Conservation (phyloP, 2,329 filamentous ascomycete genomes). For the Phaeosphaeriaceae sp. region DNA sequence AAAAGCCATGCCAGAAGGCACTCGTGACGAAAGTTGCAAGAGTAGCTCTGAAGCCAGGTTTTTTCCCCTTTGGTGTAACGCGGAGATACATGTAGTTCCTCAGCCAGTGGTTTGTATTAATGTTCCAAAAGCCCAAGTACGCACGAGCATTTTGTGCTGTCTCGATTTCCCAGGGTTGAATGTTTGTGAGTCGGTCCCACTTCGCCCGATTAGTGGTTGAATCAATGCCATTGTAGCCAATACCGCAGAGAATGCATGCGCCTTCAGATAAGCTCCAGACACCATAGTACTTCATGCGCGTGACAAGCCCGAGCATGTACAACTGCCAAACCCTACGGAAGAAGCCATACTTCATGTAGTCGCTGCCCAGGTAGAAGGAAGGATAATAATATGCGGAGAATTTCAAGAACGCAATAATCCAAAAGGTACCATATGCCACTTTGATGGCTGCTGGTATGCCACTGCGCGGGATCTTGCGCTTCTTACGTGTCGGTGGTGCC, state of each 20-base stretch:
- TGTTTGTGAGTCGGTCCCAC: slow-evolving; percentile 91
- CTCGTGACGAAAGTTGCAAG: slow-evolving; percentile 93
- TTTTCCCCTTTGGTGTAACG: slow-evolving; percentile 93
- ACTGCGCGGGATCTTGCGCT: slow-evolving; percentile 90
- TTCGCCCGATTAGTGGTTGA: slow-evolving; percentile 81
- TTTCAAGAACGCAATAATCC: slow-evolving; percentile 80
- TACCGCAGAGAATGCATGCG: slow-evolving; percentile 88
- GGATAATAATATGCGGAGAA: slow-evolving; percentile 72
- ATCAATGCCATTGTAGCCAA: slow-evolving; percentile 94
- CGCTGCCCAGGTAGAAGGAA: slow-evolving; percentile 67
- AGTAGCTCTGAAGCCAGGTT: slow-evolving; percentile 93
- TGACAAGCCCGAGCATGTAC: slow-evolving; percentile 81
- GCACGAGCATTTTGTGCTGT: slow-evolving; percentile 90
- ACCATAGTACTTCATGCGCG: slow-evolving; percentile 93
- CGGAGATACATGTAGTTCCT: slow-evolving; percentile 95
- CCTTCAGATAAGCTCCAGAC: slow-evolving; percentile 95
- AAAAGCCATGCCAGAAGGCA: slow-evolving; percentile 98
- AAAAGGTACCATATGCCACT: slow-evolving; percentile 72
- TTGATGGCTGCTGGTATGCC: slow-evolving; percentile 84
- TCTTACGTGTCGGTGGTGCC: slow-evolving; percentile 83
- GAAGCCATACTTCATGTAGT: slow-evolving; percentile 72
- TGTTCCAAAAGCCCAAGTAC: slow-evolving; percentile 94
- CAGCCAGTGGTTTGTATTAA: slow-evolving; percentile 97
- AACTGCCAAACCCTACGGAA: slow-evolving; percentile 76
- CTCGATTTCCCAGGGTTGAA: slow-evolving; percentile 85